Conservation (phyloP, 192 early-diverging fungal genomes). For the Coemansia interrupta region DNA sequence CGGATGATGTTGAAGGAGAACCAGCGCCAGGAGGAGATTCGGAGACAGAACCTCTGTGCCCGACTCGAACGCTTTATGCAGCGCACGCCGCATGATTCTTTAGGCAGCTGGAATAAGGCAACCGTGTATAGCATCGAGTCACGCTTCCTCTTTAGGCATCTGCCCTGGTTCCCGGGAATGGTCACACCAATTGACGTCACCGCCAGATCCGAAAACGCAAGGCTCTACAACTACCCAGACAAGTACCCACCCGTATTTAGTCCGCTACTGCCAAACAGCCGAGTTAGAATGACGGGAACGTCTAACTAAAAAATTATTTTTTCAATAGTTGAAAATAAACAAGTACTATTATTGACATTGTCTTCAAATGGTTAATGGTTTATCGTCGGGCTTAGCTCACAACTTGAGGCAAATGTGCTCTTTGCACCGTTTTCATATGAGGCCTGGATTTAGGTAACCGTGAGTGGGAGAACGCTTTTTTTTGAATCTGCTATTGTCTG, state of each 20-base stretch:
- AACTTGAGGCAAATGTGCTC: no score
- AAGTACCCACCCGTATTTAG: constrained; percentile 6
- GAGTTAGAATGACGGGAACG: constrained; percentile 2
- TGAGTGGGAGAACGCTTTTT: no score
- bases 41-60: not conserved
- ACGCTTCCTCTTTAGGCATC: constrained; percentile 35
- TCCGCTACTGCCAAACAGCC: not conserved
- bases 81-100: constrained; percentile 3
- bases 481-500: no score
- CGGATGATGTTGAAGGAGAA: constrained; percentile 19
- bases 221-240: constrained; percentile 6
- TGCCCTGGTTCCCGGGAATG: constrained; percentile 34
- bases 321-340: no score
- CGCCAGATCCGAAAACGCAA: constrained; percentile 21
- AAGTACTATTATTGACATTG: no score
- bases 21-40: constrained; percentile 1
- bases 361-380: no score
- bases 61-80: constrained; percentile 2
- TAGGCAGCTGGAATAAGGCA: constrained; percentile 8
- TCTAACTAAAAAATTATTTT: not conserved
- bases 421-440: no score
- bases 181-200: constrained; percentile 24
- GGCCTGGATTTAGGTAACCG: no score
- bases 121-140: constrained; percentile 30
- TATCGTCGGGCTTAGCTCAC: no score